phyloP scores from a whole-genome alignment of 2,329 filamentous ascomycete species.

The Talaromyces sp. region DNA sequence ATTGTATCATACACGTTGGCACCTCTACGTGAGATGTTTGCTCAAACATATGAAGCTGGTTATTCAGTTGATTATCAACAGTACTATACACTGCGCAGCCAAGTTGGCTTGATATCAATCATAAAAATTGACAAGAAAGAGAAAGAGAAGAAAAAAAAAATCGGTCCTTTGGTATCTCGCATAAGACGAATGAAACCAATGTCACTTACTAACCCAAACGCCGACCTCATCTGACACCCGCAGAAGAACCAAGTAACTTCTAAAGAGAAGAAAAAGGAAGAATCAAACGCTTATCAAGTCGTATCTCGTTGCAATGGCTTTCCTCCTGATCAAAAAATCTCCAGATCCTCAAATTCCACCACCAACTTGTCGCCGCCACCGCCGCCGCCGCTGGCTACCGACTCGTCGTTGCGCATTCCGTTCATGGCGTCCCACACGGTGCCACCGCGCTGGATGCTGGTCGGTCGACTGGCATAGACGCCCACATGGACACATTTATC shows the following conservation, averaged over 20 bases:
- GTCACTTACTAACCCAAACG: background rate
- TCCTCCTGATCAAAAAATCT: constrained; percentile 37
- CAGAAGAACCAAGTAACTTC: background rate
- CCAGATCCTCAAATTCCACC: constrained; percentile 47
- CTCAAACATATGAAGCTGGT: background rate
- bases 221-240: background rate
- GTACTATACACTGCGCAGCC: background rate
- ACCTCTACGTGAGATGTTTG: background rate
- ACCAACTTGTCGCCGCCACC: constrained; percentile 34
- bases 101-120: background rate
- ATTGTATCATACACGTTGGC: background rate
- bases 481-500: constrained; percentile 54
- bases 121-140: background rate
- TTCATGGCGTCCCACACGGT: constrained; percentile 36
- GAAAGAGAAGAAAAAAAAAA: background rate
- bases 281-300: constrained; percentile 3
- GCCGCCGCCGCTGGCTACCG: constrained; percentile 9
- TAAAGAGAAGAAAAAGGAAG: background rate
- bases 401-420: constrained; percentile 21
- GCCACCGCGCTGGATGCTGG: constrained; percentile 37
- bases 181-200: background rate
- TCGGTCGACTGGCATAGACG: constrained; percentile 53
- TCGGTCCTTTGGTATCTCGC: background rate
- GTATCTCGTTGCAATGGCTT: constrained; percentile 4
- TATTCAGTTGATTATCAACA: background rate